These are phyloP conservation scores for Mycena rosella DNA, from an alignment of 768 basidiomycete species.

Conservation along the genomic window DNA sequence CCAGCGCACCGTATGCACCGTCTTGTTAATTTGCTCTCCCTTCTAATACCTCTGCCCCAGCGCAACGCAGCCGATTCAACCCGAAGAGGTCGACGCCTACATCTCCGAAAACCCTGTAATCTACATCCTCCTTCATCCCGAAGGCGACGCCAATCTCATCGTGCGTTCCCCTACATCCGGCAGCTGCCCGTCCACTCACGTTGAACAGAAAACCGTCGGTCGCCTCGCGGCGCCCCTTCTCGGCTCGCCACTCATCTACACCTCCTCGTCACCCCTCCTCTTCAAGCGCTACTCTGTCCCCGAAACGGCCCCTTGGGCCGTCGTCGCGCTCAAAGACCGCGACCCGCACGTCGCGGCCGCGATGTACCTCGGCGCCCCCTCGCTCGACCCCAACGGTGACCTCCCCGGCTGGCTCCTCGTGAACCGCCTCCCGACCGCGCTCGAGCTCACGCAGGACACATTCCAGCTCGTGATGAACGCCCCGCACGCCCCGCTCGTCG, in stretches of 20 bases:
- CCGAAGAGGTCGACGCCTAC: slow-evolving; percentile 57
- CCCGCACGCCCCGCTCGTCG: slow-evolving; percentile 79
- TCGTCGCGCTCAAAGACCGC: slow-evolving; percentile 78
- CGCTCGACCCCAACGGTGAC: slow-evolving; percentile 43
- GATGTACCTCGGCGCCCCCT: slow-evolving; percentile 51
- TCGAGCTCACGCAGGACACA: slow-evolving; percentile 82
- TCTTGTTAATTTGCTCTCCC: background rate
- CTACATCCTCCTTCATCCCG: slow-evolving; percentile 69
- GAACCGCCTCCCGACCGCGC: slow-evolving; percentile 78
- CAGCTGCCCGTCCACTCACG: slow-evolving; percentile 37
- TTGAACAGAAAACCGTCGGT: slow-evolving; percentile 49
- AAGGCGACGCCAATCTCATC: slow-evolving; percentile 45
- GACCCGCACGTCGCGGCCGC: slow-evolving; percentile 62
- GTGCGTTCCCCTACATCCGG: slow-evolving; percentile 41
- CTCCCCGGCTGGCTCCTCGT: slow-evolving; percentile 70
- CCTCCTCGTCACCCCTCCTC: slow-evolving; percentile 54
- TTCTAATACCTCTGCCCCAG: slow-evolving; percentile 41
- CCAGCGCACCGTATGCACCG: slow-evolving; percentile 74
- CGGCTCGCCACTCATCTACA: slow-evolving; percentile 60
- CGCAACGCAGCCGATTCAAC: slow-evolving; percentile 53
- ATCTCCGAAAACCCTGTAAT: slow-evolving; percentile 63
- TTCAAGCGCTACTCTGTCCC: slow-evolving; percentile 54
- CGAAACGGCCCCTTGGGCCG: slow-evolving; percentile 61
- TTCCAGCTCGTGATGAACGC: slow-evolving; percentile 92
- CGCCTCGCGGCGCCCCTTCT: slow-evolving; percentile 58